A percentile compares a stretch with the other conserved stretches of the same genome.
phyloP scores from a whole-genome alignment of 768 basidiomycete species.

The Lactifluus pinguis region DNA sequence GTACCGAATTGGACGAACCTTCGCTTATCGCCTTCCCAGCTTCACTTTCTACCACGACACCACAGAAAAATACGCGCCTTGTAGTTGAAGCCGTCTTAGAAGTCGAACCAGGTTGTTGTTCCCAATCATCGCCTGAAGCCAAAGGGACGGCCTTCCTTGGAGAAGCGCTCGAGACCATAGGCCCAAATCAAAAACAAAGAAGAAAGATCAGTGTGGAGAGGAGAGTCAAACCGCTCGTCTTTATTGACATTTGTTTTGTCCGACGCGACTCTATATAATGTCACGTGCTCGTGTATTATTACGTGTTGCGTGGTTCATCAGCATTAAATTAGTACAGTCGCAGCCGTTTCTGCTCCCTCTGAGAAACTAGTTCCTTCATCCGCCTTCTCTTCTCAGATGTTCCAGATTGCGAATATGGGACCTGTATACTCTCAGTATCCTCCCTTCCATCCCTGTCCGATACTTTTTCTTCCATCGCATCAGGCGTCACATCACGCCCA shows the following conservation, averaged over 20 bases:
- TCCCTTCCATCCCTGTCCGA: not conserved
- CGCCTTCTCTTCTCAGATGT: slow-evolving; percentile 7
- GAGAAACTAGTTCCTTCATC: not conserved
- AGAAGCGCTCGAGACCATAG: slow-evolving; percentile 58
- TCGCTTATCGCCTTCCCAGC: slow-evolving; percentile 58
- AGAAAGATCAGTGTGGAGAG: not conserved
- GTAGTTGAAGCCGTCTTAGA: slow-evolving; percentile 40
- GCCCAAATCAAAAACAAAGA: not conserved
- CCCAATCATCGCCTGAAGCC: slow-evolving; percentile 55
- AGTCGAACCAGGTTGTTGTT: slow-evolving; percentile 31
- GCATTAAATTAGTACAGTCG: not conserved
- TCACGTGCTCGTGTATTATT: slow-evolving; percentile 18
- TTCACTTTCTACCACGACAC: slow-evolving; percentile 82
- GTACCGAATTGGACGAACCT: slow-evolving; percentile 35
- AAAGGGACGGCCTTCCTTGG: slow-evolving; percentile 70
- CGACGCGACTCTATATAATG: not conserved
- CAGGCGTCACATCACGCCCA: not conserved
- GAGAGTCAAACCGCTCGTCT: not conserved
- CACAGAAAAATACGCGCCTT: slow-evolving; percentile 80
- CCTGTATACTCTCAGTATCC: not conserved
- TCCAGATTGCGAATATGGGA: slow-evolving; percentile 3
- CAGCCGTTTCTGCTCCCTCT: not conserved
- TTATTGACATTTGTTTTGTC: slow-evolving; percentile 16
- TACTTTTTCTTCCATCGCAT: not conserved
- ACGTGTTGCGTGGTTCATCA: not conserved